Conservation (phyloP, 1,284 basidiomycete species). For the Tremellales sp. region DNA sequence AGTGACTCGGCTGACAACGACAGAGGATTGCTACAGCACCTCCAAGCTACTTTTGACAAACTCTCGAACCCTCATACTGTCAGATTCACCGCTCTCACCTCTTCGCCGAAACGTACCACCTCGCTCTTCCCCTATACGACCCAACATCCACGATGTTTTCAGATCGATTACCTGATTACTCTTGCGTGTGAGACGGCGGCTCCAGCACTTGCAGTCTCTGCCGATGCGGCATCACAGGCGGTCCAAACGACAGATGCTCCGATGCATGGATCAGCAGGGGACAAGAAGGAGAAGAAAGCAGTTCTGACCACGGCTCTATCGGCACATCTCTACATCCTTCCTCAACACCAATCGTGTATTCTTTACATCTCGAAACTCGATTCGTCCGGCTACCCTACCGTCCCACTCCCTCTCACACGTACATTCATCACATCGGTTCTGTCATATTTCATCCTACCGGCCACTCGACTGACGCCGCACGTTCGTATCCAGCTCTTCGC, state of each 20-base stretch:
- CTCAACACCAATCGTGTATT: conserved; percentile 56
- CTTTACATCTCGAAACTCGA: conserved; percentile 94
- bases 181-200: conserved; percentile 57
- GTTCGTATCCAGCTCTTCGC: conserved; percentile 88
- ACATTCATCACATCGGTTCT: conserved; percentile 67
- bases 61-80: conserved; percentile 57
- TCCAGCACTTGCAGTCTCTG: background rate
- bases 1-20: background rate
- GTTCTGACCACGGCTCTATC: conserved; percentile 72
- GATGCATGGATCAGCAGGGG: too few relatives aligned
- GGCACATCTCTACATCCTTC: conserved; percentile 66
- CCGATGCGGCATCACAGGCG: too few relatives aligned
- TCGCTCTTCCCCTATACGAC: conserved; percentile 69
- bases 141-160: conserved; percentile 50
- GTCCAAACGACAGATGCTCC: too few relatives aligned
- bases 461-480: conserved; percentile 57
- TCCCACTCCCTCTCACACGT: conserved; percentile 58
- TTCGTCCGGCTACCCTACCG: conserved; percentile 69
- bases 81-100: conserved; percentile 68
- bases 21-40: conserved; percentile 58
- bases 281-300: background rate
- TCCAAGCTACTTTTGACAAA: conserved; percentile 57
- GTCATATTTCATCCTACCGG: conserved; percentile 57
- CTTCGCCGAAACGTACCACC: conserved; percentile 62
- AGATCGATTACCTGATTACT: conserved; percentile 59